These are phyloP conservation scores for Canna indica DNA, from an alignment of 176 grass and related monocot genomes.

Conservation along the genomic window DNA sequence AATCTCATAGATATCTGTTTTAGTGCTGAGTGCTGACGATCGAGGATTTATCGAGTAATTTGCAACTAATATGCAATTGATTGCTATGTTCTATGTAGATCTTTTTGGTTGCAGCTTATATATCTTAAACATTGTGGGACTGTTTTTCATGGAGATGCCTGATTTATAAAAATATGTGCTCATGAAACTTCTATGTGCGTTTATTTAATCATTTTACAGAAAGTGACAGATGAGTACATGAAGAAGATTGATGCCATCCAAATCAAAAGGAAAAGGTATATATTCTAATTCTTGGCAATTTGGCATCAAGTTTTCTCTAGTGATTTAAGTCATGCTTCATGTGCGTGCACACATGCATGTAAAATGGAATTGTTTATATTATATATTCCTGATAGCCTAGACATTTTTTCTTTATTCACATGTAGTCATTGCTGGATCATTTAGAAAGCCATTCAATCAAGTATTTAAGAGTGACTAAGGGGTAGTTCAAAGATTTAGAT, in stretches of 20 bases:
- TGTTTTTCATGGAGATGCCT: neutral
- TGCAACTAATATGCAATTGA: conserved; percentile 27
- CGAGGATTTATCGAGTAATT: conserved; percentile 63
- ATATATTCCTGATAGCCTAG: neutral
- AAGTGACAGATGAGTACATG: conserved; percentile 82
- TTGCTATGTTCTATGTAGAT: neutral
- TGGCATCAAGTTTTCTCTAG: neutral
- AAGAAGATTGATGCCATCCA: conserved; percentile 69
- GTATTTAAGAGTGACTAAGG: no score
- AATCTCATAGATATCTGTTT: no score
- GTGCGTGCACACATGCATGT: neutral
- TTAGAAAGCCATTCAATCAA: no score
- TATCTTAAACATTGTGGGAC: neutral
- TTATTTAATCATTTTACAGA: conserved; percentile 46
- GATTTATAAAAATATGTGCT: neutral
- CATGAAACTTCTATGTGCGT: conserved; percentile 11
- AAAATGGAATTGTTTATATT: neutral
- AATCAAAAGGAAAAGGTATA: conserved; percentile 61
- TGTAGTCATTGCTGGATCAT: no score
- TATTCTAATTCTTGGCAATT: neutral
- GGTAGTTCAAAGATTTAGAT: no score
- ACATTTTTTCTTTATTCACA: neutral
- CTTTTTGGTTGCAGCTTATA: neutral
- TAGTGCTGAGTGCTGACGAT: no score
- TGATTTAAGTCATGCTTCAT: neutral